Conservation (phyloP, 179 eudicot genomes). For the Monotropa hypopitys region DNA sequence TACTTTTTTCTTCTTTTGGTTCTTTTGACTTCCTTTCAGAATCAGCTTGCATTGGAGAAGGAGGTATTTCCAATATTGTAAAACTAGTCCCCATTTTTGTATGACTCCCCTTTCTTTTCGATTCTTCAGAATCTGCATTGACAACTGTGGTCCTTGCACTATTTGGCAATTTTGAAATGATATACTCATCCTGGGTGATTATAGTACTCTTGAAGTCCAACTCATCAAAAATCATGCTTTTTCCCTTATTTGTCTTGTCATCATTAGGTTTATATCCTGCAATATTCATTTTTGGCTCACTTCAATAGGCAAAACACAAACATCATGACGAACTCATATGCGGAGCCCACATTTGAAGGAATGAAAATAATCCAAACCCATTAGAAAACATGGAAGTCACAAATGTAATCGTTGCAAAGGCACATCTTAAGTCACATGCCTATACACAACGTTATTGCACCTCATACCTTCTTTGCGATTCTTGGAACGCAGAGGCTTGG, state of each 20-base stretch:
- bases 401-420: background rate
- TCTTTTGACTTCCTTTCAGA: slow-evolving; percentile 12
- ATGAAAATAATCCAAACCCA: background rate
- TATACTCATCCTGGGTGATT: slow-evolving; percentile 60
- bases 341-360: background rate
- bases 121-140: slow-evolving; percentile 17
- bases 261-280: slow-evolving; percentile 38
- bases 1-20: slow-evolving; percentile 10
- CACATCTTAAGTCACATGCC: background rate
- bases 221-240: slow-evolving; percentile 22
- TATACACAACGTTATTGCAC: background rate
- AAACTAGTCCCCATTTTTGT: slow-evolving; percentile 14
- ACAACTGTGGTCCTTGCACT: slow-evolving; percentile 11
- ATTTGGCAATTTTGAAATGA: slow-evolving; percentile 31
- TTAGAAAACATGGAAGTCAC: background rate
- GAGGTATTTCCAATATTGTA: slow-evolving; percentile 13
- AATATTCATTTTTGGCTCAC: slow-evolving; percentile 12
- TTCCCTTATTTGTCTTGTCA: slow-evolving; percentile 27
- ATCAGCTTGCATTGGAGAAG: slow-evolving; percentile 11
- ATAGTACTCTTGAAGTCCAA: slow-evolving; percentile 54
- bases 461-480: slow-evolving; percentile 26
- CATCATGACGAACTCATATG: background rate
- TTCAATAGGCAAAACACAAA: slow-evolving; percentile 3
- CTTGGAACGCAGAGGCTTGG: slow-evolving; percentile 15
- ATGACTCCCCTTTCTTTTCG: slow-evolving; percentile 17